Conservation (phyloP, 2,329 filamentous ascomycete genomes). For the Phialophora expanda region DNA sequence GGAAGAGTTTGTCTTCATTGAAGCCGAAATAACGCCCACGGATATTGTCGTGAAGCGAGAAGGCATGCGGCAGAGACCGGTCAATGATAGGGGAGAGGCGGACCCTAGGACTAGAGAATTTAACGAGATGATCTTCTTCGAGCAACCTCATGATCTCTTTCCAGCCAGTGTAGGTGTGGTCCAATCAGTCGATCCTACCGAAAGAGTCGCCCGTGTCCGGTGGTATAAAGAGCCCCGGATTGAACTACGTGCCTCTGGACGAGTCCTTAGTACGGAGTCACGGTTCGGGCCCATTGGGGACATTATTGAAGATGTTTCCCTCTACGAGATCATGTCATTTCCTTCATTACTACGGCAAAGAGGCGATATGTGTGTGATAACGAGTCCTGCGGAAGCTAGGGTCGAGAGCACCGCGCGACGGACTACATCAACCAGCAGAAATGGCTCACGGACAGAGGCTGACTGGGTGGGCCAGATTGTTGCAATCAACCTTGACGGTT, state of each 20-base stretch:
- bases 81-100: background rate
- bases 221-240: conserved; percentile 57
- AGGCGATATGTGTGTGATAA: conserved; percentile 58
- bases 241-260: conserved; percentile 43
- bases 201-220: conserved; percentile 61
- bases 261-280: conserved; percentile 50
- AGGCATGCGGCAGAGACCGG: conserved; percentile 36
- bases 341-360: conserved; percentile 55
- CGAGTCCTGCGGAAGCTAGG: conserved; percentile 29
- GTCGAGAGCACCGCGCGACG: conserved; percentile 20
- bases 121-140: conserved; percentile 40
- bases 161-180: conserved; percentile 62
- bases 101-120: conserved; percentile 28
- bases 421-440: background rate
- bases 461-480: conserved; percentile 65
- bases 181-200: conserved; percentile 60
- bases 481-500: conserved; percentile 59
- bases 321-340: conserved; percentile 63
- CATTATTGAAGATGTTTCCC: conserved; percentile 57
- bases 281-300: conserved; percentile 51
- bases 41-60: conserved; percentile 60
- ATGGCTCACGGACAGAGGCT: conserved; percentile 19
- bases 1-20: conserved; percentile 41
- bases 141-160: conserved; percentile 42
- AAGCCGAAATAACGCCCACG: conserved; percentile 64